Conservation (phyloP, 495 filamentous ascomycete genomes). For the Xylaria longipes region DNA sequence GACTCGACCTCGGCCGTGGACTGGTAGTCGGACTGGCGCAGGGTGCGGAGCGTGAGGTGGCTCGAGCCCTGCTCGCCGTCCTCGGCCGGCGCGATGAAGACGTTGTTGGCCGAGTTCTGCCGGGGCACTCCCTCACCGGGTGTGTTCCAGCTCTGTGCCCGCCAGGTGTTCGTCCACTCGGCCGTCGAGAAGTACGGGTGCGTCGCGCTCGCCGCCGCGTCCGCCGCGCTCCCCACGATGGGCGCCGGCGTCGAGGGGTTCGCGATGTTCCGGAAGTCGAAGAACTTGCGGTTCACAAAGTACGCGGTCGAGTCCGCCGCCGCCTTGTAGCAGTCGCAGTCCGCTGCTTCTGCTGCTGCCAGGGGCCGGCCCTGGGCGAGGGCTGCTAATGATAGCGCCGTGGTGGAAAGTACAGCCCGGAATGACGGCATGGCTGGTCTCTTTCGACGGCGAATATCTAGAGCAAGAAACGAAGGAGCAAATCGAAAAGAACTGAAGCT, state of each 20-base stretch:
- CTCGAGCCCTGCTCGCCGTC: slow-evolving; percentile 44
- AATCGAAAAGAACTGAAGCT: background rate
- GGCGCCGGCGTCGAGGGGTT: slow-evolving; percentile 45
- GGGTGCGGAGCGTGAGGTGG: slow-evolving; percentile 59
- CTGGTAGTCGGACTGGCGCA: slow-evolving; percentile 46
- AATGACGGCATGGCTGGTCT: slow-evolving; percentile 4
- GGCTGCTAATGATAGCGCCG: slow-evolving; percentile 18
- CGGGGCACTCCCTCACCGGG: slow-evolving; percentile 55
- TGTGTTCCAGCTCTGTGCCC: slow-evolving; percentile 60
- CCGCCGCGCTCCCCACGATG: slow-evolving; percentile 37
- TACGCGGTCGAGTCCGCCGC: slow-evolving; percentile 52
- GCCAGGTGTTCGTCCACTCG: slow-evolving; percentile 61
- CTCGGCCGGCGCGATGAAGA: slow-evolving; percentile 61
- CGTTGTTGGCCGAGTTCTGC: slow-evolving; percentile 68
- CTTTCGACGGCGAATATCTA: background rate
- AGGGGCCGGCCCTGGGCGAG: slow-evolving; percentile 19
- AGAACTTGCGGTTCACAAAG: slow-evolving; percentile 69
- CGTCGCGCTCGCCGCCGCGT: slow-evolving; percentile 40
- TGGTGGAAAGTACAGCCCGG: slow-evolving; percentile 1
- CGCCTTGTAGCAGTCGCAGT: slow-evolving; percentile 58
- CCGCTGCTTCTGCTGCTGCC: background rate
- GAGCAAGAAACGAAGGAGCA: background rate
- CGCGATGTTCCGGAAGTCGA: slow-evolving; percentile 67
- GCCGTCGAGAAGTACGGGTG: slow-evolving; percentile 49
- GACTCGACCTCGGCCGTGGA: slow-evolving; percentile 68